Conservation (phyloP, 1,284 basidiomycete genomes). For the Apiotrichum montevideense region DNA sequence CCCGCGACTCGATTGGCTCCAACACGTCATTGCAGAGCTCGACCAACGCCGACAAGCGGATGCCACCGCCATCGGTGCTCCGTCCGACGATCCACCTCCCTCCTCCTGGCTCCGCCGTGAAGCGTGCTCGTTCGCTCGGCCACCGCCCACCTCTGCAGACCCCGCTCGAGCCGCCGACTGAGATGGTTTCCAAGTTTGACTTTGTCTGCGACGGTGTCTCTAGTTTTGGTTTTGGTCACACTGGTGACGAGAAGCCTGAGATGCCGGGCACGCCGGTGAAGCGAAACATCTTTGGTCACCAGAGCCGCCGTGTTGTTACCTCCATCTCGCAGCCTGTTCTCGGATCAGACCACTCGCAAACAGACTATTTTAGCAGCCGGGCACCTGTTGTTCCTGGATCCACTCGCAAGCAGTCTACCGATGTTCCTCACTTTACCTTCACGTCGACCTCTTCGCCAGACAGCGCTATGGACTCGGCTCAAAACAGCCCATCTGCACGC, state of each 20-base stretch:
- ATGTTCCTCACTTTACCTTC: constrained; percentile 31
- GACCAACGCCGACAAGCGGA: constrained; percentile 11
- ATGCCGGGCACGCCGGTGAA: constrained; percentile 49
- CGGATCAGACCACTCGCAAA: constrained; percentile 3
- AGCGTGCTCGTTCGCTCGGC: constrained; percentile 16
- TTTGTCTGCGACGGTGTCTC: constrained; percentile 40
- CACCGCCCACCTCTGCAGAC: constrained; percentile 9
- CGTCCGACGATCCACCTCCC: constrained; percentile 8
- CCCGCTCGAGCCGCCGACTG: constrained; percentile 25
- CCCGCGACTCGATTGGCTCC: constrained; percentile 43
- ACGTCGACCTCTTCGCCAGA: constrained; percentile 35
- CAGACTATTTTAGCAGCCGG: not conserved
- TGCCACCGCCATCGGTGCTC: constrained; percentile 18
- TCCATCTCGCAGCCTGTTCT: constrained; percentile 14
- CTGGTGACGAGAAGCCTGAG: constrained; percentile 28
- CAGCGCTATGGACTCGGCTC: constrained; percentile 45
- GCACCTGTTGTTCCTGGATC: constrained; percentile 12
- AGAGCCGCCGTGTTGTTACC: constrained; percentile 13
- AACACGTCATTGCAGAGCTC: constrained; percentile 23
- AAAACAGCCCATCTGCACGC: constrained; percentile 33
- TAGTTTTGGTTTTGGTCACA: constrained; percentile 15
- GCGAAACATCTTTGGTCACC: constrained; percentile 32
- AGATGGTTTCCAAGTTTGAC: constrained; percentile 30
- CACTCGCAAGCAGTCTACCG: constrained; percentile 2
- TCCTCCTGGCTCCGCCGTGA: constrained; percentile 4